Evolutionary conservation across 2,329 filamentous ascomycete genomes (phyloP), one percentile per base, ranked within the genome.

Genomic region (Lizonia empirigonia): DNA sequence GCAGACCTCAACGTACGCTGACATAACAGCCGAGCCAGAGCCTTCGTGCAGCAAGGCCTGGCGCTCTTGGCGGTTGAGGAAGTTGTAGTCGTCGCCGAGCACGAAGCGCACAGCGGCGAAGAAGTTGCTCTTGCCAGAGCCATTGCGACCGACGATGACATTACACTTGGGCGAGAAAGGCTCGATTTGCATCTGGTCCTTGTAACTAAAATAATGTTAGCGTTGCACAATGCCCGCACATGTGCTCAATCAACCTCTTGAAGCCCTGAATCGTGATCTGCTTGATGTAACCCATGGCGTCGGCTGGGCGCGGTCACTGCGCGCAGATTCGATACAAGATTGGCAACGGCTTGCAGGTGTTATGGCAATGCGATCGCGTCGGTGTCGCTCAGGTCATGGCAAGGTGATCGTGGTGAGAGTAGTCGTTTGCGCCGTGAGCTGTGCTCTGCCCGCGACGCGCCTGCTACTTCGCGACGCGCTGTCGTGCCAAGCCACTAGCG

Each of bases 261-360:
- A 99, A 99, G 85, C 94, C 94, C 76, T 99, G 94, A 73, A 99
- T 97, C 76, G 97, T 97, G 75, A 97, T 97, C 80, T 99, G 94
- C 77, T 99, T 99, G 83, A 99, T 97, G 80, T 95, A 94, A 26
- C 69, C 69, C 70, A 72, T 72, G 16, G 48, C 53, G 56, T 55
- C 58, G 62, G 58, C 34, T 33, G 53, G 44, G 47, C 50, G 59
- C 55, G 46, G 34, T 37, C 33, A 39, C 36, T 9, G 49, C 51
- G 46, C 55, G 35, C 18, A 33, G 40, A 22, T 36, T 46, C 15
- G 22, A 6, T 53, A n/a, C 26, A 36, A 16, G 4, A 6, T 33
- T 22, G n/a, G 32, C 22, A 20, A 19, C 9, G 18, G 12, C 7
- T 44, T 47, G 38, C 49, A 30, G 26, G 33, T n/a, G 12, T 2